These are phyloP conservation scores for Phytophthora brassicae DNA, from an alignment of 352 stramenopile species.

Conservation along the genomic window DNA sequence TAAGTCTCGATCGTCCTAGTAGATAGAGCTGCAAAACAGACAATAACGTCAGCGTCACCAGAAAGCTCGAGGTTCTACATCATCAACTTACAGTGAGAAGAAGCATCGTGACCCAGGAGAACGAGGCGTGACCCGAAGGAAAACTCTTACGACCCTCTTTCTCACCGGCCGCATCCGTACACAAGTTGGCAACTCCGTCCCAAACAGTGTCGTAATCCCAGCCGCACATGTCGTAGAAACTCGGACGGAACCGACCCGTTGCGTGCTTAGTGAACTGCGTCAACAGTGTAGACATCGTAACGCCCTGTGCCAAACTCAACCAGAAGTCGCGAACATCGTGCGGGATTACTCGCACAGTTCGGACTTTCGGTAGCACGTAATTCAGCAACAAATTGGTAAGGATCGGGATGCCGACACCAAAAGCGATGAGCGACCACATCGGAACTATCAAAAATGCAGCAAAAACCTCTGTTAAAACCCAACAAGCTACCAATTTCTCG, in stretches of 20 bases:
- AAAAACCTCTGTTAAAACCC: no score
- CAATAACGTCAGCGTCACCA: constrained; percentile 1
- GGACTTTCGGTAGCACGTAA: constrained; percentile 56
- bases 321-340: constrained; percentile 82
- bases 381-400: constrained; percentile 54
- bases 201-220: constrained; percentile 71
- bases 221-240: constrained; percentile 84
- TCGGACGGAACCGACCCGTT: constrained; percentile 76
- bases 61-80: not conserved
- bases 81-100: constrained; percentile 58
- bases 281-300: constrained; percentile 46
- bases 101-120: constrained; percentile 73
- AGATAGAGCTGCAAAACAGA: constrained; percentile 54
- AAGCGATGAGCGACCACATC: constrained; percentile 40
- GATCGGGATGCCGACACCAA: constrained; percentile 36
- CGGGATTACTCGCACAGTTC: constrained; percentile 50
- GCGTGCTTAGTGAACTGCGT: constrained; percentile 83
- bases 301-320: constrained; percentile 62
- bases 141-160: constrained; percentile 81
- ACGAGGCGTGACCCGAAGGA: constrained; percentile 77
- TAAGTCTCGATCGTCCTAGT: constrained; percentile 63
- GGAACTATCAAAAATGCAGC: constrained; percentile 33
- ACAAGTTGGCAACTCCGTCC: constrained; percentile 80
- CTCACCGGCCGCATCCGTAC: constrained; percentile 53
- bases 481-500: not conserved